Conservation (phyloP, 2,329 filamentous ascomycete genomes). For the Cladophialophora carrionii region DNA sequence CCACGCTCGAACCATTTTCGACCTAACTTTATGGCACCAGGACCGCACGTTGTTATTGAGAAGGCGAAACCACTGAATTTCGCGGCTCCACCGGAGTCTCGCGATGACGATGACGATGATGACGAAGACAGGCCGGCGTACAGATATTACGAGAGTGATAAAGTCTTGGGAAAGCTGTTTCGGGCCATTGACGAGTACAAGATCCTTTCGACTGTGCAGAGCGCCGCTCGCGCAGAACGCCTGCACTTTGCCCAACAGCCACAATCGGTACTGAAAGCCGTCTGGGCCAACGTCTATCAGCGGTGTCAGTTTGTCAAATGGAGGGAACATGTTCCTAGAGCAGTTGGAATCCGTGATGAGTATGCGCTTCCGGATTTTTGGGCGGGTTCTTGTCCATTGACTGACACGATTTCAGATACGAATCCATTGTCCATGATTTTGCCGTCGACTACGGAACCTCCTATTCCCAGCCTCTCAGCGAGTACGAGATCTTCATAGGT, state of each 20-base stretch:
- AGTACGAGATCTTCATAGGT: conserved; percentile 62
- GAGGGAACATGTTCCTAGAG: conserved; percentile 31
- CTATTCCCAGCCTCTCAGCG: conserved; percentile 50
- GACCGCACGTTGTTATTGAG: conserved; percentile 49
- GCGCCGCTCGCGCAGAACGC: conserved; percentile 21
- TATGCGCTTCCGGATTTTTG: conserved; percentile 6
- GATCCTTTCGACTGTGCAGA: conserved; percentile 61
- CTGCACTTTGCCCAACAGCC: neutral
- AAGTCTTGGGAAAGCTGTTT: conserved; percentile 71
- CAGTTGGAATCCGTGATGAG: conserved; percentile 30
- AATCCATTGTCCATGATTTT: conserved; percentile 54
- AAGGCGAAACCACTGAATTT: conserved; percentile 42
- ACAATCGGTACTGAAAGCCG: conserved; percentile 37
- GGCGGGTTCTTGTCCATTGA: neutral
- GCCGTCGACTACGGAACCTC: conserved; percentile 53
- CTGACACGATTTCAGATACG: conserved; percentile 52
- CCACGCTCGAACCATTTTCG: conserved; percentile 46
- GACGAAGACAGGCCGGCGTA: conserved; percentile 39
- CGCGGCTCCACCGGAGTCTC: conserved; percentile 45
- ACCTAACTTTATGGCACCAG: conserved; percentile 57
- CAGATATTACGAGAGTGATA: conserved; percentile 68
- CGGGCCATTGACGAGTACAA: conserved; percentile 74
- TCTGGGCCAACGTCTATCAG: conserved; percentile 36
- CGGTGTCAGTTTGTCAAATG: conserved; percentile 29
- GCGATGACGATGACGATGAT: conserved; percentile 52